Conservation (phyloP, 2,329 filamentous ascomycete genomes). For the Samsoniella hepiali region DNA sequence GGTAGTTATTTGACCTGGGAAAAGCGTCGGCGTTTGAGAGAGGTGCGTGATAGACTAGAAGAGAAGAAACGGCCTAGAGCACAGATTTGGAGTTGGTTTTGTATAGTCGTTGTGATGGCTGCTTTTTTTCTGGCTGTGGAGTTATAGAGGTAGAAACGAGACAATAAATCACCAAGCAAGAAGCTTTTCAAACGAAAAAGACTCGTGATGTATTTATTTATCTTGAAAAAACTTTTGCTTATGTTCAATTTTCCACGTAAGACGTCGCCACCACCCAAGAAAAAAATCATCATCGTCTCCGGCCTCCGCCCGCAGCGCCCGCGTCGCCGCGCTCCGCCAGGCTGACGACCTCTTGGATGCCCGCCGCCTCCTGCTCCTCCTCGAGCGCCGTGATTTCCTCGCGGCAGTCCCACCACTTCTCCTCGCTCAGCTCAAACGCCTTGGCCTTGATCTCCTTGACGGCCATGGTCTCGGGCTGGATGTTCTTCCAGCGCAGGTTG, state of each 20-base stretch:
- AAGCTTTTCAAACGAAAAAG: no score
- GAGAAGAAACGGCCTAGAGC: not conserved
- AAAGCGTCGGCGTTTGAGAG: conserved; percentile 7
- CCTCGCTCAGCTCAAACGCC: conserved; percentile 87
- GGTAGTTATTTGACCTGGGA: not conserved
- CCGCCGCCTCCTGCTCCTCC: conserved; percentile 92
- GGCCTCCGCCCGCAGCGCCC: conserved; percentile 34
- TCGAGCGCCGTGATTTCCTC: conserved; percentile 90
- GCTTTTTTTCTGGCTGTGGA: not conserved
- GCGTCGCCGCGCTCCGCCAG: conserved; percentile 69
- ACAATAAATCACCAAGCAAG: no score
- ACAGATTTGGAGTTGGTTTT: no score
- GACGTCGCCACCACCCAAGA: not conserved
- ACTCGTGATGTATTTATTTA: no score
- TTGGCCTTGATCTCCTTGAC: conserved; percentile 91
- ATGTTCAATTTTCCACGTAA: not conserved
- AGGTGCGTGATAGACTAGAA: not conserved
- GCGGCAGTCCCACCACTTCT: conserved; percentile 98
- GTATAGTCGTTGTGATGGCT: no score
- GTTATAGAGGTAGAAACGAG: not conserved
- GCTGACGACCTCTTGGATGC: conserved; percentile 91
- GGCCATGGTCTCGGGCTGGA: conserved; percentile 63
- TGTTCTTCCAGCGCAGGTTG: conserved; percentile 64
- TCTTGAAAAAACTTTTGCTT: no score
- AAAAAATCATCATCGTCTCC: conserved; percentile 27